Evolutionary conservation across 2,329 filamentous ascomycete genomes (phyloP).

Genomic region (Lachnellula subtilissima): DNA sequence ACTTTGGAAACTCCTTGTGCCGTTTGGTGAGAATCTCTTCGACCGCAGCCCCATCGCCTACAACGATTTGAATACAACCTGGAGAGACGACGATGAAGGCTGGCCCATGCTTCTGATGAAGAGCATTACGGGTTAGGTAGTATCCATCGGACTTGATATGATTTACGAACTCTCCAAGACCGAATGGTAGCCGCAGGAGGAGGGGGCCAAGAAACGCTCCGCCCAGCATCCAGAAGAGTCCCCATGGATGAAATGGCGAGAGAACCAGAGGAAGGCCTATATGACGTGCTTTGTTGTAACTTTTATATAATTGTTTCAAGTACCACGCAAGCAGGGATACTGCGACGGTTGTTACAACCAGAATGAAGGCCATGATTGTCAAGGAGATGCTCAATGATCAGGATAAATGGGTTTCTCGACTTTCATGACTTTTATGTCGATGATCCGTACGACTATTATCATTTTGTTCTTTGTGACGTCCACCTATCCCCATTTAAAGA

Average conservation of each 20-base stretch:
- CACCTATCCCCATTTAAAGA: no score
- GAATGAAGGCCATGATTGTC: not conserved
- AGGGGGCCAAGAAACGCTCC: conserved; percentile 5
- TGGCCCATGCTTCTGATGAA: conserved; percentile 11
- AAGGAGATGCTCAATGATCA: no score
- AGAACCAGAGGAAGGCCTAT: conserved; percentile 14
- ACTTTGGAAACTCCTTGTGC: conserved; percentile 15
- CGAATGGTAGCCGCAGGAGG: conserved; percentile 2
- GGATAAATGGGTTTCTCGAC: no score
- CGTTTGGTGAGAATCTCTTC: conserved; percentile 13
- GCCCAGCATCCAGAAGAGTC: conserved; percentile 6
- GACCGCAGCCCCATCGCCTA: conserved; percentile 10
- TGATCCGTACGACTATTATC: no score
- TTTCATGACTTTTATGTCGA: no score
- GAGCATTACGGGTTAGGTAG: conserved; percentile 8
- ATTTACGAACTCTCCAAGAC: conserved; percentile 5
- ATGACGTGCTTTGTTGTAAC: conserved; percentile 9
- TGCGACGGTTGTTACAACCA: not conserved
- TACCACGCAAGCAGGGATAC: not conserved
- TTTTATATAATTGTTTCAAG: not conserved
- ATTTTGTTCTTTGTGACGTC: no score
- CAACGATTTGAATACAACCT: conserved; percentile 1
- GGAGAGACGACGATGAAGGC: conserved; percentile 12
- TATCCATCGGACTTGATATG: conserved; percentile 4
- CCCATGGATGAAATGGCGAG: conserved; percentile 4